Base-by-base conservation (phyloP, 208 protist species). In the Acanthamoeba sp. region DNA sequence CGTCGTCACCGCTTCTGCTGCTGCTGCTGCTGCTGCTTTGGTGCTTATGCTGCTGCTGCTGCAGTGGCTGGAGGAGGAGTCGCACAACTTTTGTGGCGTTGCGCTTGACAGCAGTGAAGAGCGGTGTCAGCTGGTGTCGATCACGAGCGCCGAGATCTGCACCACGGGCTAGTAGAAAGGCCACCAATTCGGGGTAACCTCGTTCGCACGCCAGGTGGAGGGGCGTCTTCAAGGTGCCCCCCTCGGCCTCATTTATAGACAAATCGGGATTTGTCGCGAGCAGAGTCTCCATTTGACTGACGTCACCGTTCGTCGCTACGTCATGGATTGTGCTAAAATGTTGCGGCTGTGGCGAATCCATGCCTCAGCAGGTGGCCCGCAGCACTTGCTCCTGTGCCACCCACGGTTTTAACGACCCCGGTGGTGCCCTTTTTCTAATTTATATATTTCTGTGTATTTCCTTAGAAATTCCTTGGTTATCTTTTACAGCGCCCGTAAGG, bases 81-180 rank as follows among this genome's bases (percentile, higher is more conserved):
- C 42, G 42, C 0, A 85, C 76, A 0, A 57, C 76, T 40, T 85
- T 57, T 7, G 42, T 24, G 76, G 42, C 38, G 16, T 85, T 85
- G 27, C 48, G 76, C 48, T 85, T 85, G 40, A 85, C 76, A 34
- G 76, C 76, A 6, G 76, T 40, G 29, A 85, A 85, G 76, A 85
- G 48, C 7, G 76, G 76, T 14, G 76, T 85, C 14, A 85, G 40
- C 34, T 45, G n/a, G 38, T 85, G 48, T 10, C 48, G 38, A 29
- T 85, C 76, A 55, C 38, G 48, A 55, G 48, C 42, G 12, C n/a
- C 32, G 7, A 52, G 7, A 18, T 57, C 42, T 0, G 76, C 76
- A 2, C 76, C 76, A 24, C 32, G 38, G 24, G 40, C 27, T 7
- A 85, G 76, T 4, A 85, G 76, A 24, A 85, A 52, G 0, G 38